These are phyloP conservation scores for Penicillium sp. DNA, from an alignment of 2,329 filamentous ascomycete genomes.

Conservation along the genomic window DNA sequence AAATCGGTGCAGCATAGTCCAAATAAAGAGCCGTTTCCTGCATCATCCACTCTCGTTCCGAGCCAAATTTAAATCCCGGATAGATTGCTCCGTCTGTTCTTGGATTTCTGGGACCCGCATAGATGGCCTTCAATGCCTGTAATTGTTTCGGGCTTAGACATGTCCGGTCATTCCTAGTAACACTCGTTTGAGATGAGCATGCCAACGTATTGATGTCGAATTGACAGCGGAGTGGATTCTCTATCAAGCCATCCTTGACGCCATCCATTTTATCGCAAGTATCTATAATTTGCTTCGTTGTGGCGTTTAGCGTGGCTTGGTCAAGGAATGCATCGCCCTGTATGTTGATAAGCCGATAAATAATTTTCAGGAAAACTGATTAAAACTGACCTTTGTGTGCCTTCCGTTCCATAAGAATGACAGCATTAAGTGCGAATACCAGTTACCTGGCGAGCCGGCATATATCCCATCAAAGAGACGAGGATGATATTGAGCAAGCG, in stretches of 20 bases:
- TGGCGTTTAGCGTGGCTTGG: constrained; percentile 8
- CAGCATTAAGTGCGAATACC: constrained; percentile 33
- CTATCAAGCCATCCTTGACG: constrained; percentile 15
- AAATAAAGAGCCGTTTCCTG: constrained; percentile 42
- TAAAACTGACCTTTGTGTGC: constrained; percentile 1
- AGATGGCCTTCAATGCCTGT: constrained; percentile 6
- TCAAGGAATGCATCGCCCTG: constrained; percentile 6
- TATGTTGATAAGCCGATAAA: background rate
- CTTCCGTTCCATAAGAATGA: constrained; percentile 18
- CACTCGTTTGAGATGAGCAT: background rate
- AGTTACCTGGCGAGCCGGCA: constrained; percentile 47
- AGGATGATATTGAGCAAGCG: constrained; percentile 47
- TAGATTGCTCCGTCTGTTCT: constrained; percentile 33
- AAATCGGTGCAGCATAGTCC: constrained; percentile 32
- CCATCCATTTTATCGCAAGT: constrained; percentile 11
- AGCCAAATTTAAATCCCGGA: constrained; percentile 47
- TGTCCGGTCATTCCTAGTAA: background rate
- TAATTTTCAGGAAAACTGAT: background rate
- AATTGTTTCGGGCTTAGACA: constrained; percentile 14
- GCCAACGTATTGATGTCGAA: constrained; percentile 9
- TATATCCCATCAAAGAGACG: constrained; percentile 50
- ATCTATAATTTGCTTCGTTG: background rate
- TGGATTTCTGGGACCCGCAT: constrained; percentile 30
- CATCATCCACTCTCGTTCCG: constrained; percentile 42
- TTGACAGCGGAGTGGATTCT: constrained; percentile 14